Conservation (phyloP, 495 filamentous ascomycete species). For the Neurospora cerealis region DNA sequence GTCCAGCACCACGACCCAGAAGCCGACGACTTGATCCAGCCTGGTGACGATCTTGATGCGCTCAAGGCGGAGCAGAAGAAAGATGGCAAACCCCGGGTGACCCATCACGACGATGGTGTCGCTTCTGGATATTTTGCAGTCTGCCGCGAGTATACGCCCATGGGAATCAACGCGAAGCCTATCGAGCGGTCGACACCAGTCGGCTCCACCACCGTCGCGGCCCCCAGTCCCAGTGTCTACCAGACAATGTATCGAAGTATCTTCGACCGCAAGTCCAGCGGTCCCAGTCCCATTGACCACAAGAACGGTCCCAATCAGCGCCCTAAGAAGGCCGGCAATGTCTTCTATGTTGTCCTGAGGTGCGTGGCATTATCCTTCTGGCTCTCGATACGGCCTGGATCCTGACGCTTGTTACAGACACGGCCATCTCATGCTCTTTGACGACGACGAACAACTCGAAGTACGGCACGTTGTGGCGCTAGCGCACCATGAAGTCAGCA, state of each 20-base stretch:
- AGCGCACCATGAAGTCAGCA: constrained; percentile 73
- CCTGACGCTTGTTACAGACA: constrained; percentile 47
- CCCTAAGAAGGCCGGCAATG: constrained; percentile 67
- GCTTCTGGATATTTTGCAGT: constrained; percentile 92
- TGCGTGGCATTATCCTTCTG: constrained; percentile 26
- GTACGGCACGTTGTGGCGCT: constrained; percentile 92
- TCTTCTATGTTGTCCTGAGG: constrained; percentile 91
- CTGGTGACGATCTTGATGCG: constrained; percentile 37
- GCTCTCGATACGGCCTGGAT: not conserved
- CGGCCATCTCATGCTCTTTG: constrained; percentile 94
- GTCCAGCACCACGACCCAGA: constrained; percentile 11
- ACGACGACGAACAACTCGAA: constrained; percentile 77
- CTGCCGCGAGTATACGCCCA: constrained; percentile 82
- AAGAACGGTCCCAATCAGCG: constrained; percentile 44
- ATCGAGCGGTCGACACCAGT: constrained; percentile 79
- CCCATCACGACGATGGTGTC: constrained; percentile 64
- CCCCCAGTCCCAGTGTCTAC: constrained; percentile 85
- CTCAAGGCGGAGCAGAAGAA: constrained; percentile 36
- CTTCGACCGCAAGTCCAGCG: constrained; percentile 67
- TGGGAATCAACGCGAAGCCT: constrained; percentile 83
- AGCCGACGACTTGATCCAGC: constrained; percentile 34
- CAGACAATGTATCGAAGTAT: constrained; percentile 96
- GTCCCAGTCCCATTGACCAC: constrained; percentile 37
- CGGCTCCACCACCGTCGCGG: constrained; percentile 51
- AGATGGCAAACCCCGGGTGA: constrained; percentile 29